Conservation (phyloP, 495 filamentous ascomycete species). For the Aeminium ludgeri region DNA sequence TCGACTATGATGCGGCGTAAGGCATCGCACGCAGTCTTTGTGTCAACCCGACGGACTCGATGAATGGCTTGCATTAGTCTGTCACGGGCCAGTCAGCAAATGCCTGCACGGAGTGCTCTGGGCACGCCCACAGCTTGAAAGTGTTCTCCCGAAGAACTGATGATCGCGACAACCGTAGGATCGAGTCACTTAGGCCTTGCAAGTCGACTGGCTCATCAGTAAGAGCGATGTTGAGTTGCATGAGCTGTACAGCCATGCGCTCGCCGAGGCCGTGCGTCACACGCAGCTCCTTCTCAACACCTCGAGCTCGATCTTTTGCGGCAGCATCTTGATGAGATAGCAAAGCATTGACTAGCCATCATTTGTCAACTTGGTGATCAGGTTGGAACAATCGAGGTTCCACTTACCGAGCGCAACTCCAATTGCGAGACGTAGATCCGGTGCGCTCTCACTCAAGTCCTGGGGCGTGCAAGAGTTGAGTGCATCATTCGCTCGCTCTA, state of each 20-base stretch:
- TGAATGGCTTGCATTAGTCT: conserved; percentile 51
- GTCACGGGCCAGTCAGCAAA: background rate
- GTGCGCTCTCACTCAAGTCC: conserved; percentile 38
- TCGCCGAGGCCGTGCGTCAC: conserved; percentile 36
- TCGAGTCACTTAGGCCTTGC: conserved; percentile 14
- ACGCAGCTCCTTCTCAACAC: conserved; percentile 41
- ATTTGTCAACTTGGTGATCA: no score
- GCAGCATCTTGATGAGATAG: conserved; percentile 22
- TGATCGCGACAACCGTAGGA: conserved; percentile 34
- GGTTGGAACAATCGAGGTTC: no score
- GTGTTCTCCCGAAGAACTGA: conserved; percentile 41
- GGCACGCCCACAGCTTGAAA: conserved; percentile 37
- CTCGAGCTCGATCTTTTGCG: conserved; percentile 35
- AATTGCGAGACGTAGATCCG: conserved; percentile 48
- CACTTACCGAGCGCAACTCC: conserved; percentile 31
- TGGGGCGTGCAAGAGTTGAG: conserved; percentile 40
- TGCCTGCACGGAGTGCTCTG: background rate
- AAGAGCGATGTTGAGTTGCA: conserved; percentile 49
- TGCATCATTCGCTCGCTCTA: conserved; percentile 48
- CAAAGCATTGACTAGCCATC: background rate
- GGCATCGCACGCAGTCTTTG: conserved; percentile 31
- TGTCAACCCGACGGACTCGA: conserved; percentile 35
- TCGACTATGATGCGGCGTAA: conserved; percentile 38
- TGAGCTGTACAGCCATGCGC: conserved; percentile 44
- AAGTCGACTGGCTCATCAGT: conserved; percentile 16